Conservation (phyloP, 345 rosid species). For the Rhodamnia rubescens region DNA sequence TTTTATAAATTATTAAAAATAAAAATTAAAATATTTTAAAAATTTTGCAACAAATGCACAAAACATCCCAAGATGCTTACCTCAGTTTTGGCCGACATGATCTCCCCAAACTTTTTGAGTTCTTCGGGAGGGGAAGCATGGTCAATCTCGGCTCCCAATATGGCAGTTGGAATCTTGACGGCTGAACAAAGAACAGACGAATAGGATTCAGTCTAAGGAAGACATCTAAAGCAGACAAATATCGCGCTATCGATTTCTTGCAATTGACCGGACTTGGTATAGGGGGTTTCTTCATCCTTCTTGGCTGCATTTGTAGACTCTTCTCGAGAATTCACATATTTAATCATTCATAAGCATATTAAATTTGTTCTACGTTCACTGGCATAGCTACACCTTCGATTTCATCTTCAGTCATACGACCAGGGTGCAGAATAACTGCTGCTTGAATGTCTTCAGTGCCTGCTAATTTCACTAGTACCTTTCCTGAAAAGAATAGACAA, state of each 20-base stretch:
- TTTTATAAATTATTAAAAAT: too few species aligned
- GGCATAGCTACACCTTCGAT: conserved; percentile 8
- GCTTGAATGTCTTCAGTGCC: conserved; percentile 7
- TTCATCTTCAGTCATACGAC: conserved; percentile 14
- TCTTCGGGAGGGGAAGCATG: conserved; percentile 14
- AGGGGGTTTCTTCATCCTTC: neutral
- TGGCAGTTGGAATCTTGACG: conserved; percentile 25
- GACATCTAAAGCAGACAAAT: neutral
- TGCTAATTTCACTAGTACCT: conserved; percentile 19
- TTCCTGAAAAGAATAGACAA: conserved; percentile 2
- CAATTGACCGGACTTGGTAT: neutral
- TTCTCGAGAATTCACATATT: neutral
- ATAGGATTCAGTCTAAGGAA: neutral
- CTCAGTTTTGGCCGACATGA: conserved; percentile 19
- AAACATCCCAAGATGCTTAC: neutral
- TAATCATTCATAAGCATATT: neutral
- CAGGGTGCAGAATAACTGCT: conserved; percentile 25
- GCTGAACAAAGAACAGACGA: conserved; percentile 11
- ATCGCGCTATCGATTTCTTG: neutral
- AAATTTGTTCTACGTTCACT: neutral
- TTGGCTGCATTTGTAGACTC: neutral
- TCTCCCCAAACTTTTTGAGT: conserved; percentile 18
- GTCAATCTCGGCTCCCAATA: conserved; percentile 38
- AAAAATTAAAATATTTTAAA: too few species aligned
- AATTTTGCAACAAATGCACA: neutral